Conservation (phyloP, 495 filamentous ascomycete species). For the Penicillium egyptiacum region DNA sequence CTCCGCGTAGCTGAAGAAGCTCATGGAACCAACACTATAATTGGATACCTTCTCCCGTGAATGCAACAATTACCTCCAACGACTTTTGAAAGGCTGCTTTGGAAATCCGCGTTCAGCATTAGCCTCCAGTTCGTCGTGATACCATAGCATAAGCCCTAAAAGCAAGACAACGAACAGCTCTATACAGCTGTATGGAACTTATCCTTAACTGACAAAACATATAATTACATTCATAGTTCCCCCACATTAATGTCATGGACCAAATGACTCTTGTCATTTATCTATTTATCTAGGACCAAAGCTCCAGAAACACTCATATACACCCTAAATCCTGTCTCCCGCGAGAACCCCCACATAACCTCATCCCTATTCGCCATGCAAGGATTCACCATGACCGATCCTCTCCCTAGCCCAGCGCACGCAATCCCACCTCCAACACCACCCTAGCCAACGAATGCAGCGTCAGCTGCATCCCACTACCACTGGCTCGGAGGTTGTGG, state of each 20-base stretch:
- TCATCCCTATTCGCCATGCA: conserved; percentile 29
- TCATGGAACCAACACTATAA: conserved; percentile 4
- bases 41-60: neutral
- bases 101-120: neutral
- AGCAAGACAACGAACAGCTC: conserved; percentile 3
- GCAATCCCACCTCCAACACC: conserved; percentile 24
- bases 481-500: conserved; percentile 27
- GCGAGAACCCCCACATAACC: conserved; percentile 31
- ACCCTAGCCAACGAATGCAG: conserved; percentile 34
- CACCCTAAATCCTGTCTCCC: neutral
- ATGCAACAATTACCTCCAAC: neutral
- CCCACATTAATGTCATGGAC: conserved; percentile 33
- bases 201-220: neutral
- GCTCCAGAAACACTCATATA: conserved; percentile 15
- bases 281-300: conserved; percentile 21
- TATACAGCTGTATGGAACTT: neutral
- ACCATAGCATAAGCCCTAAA: neutral
- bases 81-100: neutral
- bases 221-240: conserved; percentile 5
- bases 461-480: conserved; percentile 25
- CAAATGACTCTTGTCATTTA: conserved; percentile 31
- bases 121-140: neutral
- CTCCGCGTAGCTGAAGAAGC: conserved; percentile 28
- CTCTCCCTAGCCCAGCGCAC: conserved; percentile 25
- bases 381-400: conserved; percentile 49